Evolutionary conservation across 2,329 filamentous ascomycete species (phyloP), one percentile per base, ranked within the genome.

Genomic region (Aureobasidium musti): DNA sequence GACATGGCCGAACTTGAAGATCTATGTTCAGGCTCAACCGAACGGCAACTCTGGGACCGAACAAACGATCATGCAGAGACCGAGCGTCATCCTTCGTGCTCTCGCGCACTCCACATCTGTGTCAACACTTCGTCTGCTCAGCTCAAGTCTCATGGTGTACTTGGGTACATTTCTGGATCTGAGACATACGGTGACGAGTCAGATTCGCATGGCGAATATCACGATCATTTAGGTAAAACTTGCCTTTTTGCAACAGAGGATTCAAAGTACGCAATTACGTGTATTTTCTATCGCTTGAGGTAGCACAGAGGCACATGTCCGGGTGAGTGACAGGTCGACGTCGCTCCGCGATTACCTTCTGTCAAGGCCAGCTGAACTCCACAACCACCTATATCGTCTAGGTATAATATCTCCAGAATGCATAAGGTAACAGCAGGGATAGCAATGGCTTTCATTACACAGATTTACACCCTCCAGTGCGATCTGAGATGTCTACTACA

Each of bases 231-330:
- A 41, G 53, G 35, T 35, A 56, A 28, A 19, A 56, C 35, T 56
- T 41, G 35, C 53, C 23, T 8, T 21, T 21, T 41, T 13, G 3
- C 28, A 8, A 19, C 53, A 26, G 33, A 13, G 39, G 23, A 17
- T 23, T 37, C 54, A 5, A 30, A 43, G 35, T 43, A 41, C 54
- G 30, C 17, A 33, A 26, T 6, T 59, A 59, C 26, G 23, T 59
- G 19, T 37, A 33, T 60, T 28, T 21, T 28, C 10, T 49, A 39
- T 26, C 19, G 41, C 57, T 61, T 19, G 26, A 49, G 13, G 57
- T 61, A 37, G 19, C 28, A 61, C 57, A n/a, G 30, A 61, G 35
- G 23, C 57, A 61, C 57, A 61, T 61, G 39, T 17, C 30, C 17
- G 5, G n/a, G 17, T 23, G 8, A 43, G 49, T 11, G 28, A 10